These are phyloP conservation scores for Saccharomyces hybrid DNA, from an alignment of 1,139 yeast species.

Conservation along the genomic window DNA sequence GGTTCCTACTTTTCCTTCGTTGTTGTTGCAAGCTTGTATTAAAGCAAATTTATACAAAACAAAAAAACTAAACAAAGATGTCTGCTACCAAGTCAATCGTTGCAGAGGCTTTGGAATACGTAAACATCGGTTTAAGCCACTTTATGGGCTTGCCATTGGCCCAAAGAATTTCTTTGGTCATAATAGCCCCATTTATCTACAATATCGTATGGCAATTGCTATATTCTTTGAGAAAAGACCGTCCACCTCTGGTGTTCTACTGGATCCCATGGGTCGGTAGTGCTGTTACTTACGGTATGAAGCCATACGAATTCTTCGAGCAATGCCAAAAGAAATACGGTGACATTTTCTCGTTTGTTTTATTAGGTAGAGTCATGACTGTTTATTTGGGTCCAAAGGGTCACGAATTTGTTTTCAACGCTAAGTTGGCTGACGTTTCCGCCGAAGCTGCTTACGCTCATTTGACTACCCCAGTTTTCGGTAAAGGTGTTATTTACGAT, in stretches of 20 bases:
- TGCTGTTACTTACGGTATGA: slow-evolving; percentile 80
- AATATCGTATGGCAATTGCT: slow-evolving; percentile 63
- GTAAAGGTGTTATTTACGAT: slow-evolving; percentile 94
- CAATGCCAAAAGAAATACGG: slow-evolving; percentile 75
- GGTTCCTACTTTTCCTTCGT: neutral
- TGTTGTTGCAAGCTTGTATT: neutral
- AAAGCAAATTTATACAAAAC: neutral
- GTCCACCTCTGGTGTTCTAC: slow-evolving; percentile 85
- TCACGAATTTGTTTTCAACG: slow-evolving; percentile 90
- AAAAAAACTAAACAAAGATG: neutral
- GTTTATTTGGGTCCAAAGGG: slow-evolving; percentile 96
- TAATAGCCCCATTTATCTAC: slow-evolving; percentile 40
- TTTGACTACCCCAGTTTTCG: slow-evolving; percentile 94
- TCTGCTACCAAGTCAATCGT: slow-evolving; percentile 12
- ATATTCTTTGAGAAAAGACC: slow-evolving; percentile 64
- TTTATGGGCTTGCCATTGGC: slow-evolving; percentile 28
- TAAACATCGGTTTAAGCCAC: slow-evolving; percentile 8
- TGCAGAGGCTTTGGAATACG: slow-evolving; percentile 12
- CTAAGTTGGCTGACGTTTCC: slow-evolving; percentile 79
- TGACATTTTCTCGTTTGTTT: slow-evolving; percentile 80
- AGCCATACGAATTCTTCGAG: slow-evolving; percentile 84
- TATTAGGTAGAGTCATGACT: slow-evolving; percentile 89
- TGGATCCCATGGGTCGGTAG: slow-evolving; percentile 96
- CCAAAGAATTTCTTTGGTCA: slow-evolving; percentile 22
- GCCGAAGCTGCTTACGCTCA: slow-evolving; percentile 96